phyloP scores from a whole-genome alignment of 768 basidiomycete genomes.

The Omphalotus guepiniiformis region DNA sequence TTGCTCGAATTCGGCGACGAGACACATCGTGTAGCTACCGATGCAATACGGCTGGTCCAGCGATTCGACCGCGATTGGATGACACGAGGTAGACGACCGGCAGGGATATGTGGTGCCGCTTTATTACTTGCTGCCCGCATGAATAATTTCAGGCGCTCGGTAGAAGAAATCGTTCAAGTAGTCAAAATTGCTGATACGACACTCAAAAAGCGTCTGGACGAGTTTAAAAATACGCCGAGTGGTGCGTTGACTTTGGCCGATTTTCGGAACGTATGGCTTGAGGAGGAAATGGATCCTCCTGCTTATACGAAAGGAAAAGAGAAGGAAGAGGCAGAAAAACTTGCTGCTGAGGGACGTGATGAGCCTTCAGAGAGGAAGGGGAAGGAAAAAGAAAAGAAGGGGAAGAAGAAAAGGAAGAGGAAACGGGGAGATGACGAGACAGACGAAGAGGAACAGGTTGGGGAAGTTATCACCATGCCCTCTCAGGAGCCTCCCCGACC shows the following conservation, averaged over 20 bases:
- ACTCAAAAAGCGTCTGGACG: slow-evolving; percentile 86
- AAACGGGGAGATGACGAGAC: slow-evolving; percentile 22
- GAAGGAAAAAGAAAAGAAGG: slow-evolving; percentile 21
- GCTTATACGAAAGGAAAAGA: slow-evolving; percentile 79
- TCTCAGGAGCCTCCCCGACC: slow-evolving; percentile 22
- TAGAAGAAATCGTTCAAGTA: slow-evolving; percentile 97
- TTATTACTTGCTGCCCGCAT: slow-evolving; percentile 93
- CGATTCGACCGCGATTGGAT: slow-evolving; percentile 98
- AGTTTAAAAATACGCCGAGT: slow-evolving; percentile 89
- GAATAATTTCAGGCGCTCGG: slow-evolving; percentile 93
- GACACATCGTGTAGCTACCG: slow-evolving; percentile 85
- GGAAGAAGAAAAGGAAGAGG: slow-evolving; percentile 24
- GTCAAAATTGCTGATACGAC: slow-evolving; percentile 99
- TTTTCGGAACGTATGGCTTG: slow-evolving; percentile 86
- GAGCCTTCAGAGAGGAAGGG: slow-evolving; percentile 23
- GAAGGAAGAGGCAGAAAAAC: slow-evolving; percentile 55
- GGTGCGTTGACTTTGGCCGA: slow-evolving; percentile 83
- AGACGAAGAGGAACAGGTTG: slow-evolving; percentile 30
- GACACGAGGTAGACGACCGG: slow-evolving; percentile 89
- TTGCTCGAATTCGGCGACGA: slow-evolving; percentile 96
- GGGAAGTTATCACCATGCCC: slow-evolving; percentile 26
- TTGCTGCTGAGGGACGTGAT: slow-evolving; percentile 29
- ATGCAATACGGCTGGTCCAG: slow-evolving; percentile 90
- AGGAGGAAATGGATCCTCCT: slow-evolving; percentile 89
- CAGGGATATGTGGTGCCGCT: slow-evolving; percentile 96